Conservation (phyloP, 2,329 filamentous ascomycete genomes). For the Albifimbria verrucaria region DNA sequence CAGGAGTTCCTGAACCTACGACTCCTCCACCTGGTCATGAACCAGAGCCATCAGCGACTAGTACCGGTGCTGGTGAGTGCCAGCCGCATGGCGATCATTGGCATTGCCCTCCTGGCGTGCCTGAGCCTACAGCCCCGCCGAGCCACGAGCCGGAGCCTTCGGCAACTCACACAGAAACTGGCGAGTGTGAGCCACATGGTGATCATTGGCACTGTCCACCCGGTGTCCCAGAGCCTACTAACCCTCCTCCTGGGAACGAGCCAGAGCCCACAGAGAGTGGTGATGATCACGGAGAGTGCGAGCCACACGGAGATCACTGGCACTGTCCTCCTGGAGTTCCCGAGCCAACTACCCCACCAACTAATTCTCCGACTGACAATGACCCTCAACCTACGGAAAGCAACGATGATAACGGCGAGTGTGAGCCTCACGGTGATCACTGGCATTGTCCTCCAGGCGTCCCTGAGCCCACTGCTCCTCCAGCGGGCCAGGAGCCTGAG, state of each 20-base stretch:
- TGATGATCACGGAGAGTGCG: background rate
- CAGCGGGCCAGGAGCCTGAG: background rate
- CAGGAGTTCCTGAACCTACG: constrained; percentile 3
- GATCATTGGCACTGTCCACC: constrained; percentile 2
- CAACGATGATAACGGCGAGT: background rate
- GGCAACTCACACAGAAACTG: background rate
- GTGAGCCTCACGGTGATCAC: background rate
- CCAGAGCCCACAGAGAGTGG: background rate
- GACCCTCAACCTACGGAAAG: background rate
- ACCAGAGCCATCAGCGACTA: background rate
- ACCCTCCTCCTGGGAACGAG: constrained; percentile 1
- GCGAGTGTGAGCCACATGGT: background rate
- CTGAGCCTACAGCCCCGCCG: background rate
- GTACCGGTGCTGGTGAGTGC: constrained; percentile 1
- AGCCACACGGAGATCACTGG: constrained; percentile 2
- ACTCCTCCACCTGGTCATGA: constrained; percentile 3
- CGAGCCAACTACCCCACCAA: background rate
- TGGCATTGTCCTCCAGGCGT: constrained; percentile 1
- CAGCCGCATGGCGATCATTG: constrained; percentile 1
- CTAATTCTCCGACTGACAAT: too few relatives aligned
- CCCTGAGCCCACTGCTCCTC: background rate
- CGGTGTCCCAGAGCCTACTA: constrained; percentile 3
- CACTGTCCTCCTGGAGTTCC: background rate
- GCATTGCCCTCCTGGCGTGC: background rate
- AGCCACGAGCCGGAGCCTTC: background rate